Base-by-base conservation (phyloP, 192 early-diverging fungal genomes). In the Glomus cerebriforme region DNA sequence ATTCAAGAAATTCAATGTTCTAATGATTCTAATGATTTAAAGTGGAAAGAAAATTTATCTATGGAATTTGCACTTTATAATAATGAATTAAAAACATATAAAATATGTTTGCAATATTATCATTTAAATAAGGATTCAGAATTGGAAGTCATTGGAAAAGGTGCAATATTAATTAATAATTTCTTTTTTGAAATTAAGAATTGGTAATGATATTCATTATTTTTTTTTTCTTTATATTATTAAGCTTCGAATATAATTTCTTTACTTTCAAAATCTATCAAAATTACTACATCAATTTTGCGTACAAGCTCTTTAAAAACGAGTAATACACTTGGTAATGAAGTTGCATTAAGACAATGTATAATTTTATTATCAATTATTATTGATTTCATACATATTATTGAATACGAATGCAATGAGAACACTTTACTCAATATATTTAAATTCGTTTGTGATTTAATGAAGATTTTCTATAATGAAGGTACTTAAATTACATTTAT, bases 391-490 rank as follows among this genome's bases (percentile, higher is more conserved):
- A 71, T 49, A 27, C 27, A 7, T n/a, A 49, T 29, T 29, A 47
- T 47, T 9, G 43, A 71, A n/a, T n/a, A 15, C 1, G 22, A 39
- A n/a, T 22, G 39, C 15, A 31, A 27, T 71, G 2, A 19, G 22
- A 10, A 43, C 27, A 27, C 3, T 24, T 47, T 15, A 27, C 17
- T 27, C 31, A 47, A 63, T 31, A 64, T 64, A 43, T 12, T 64
- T 22, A 31, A 9, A n/a, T 45, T 62, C 3, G 8, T 64, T 64
- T 76, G 74, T 60, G 74, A 60, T 2, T 34, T 45, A 45, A 43
- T 76, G 60, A 45, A 24, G 1, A 64, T 76, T 43, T 43, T 76
- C 15, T 37, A 64, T 29, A 26, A 76, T 45, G 34, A 64, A 65
- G 74, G 74, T 76, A 75, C n/a, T 17, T 10, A 74, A 47, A 47